Conservation (phyloP, 208 protist genomes). For the Dictyostelium gargantuum region DNA sequence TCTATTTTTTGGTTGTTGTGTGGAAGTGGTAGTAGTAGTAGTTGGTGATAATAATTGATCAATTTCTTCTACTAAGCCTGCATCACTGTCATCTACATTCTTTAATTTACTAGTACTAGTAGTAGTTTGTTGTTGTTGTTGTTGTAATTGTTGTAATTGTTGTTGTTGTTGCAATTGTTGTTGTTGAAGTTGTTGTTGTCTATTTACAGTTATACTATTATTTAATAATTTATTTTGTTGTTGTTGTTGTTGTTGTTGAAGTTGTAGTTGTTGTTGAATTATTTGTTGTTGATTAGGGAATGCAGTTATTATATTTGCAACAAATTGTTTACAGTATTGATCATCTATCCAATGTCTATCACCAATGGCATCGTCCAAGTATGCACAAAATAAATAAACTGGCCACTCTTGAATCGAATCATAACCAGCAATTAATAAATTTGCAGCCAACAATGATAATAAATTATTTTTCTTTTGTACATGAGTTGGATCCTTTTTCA, state of each 20-base stretch:
- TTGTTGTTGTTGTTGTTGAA: neutral
- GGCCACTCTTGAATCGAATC: constrained; percentile 31
- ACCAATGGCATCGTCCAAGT: constrained; percentile 29
- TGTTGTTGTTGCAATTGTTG: neutral
- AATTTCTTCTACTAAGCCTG: constrained; percentile 21
- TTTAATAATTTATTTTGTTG: too few relatives aligned
- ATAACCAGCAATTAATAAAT: constrained; percentile 25
- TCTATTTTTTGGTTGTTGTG: neutral
- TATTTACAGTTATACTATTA: neutral
- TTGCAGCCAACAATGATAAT: neutral
- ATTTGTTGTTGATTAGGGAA: neutral
- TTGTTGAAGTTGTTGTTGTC: neutral
- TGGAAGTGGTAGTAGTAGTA: neutral
- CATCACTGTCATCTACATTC: neutral
- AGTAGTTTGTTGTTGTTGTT: neutral
- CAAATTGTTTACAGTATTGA: constrained; percentile 43
- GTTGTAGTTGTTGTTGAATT: neutral
- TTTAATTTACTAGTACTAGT: neutral
- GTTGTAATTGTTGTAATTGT: neutral
- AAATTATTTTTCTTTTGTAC: constrained; percentile 57
- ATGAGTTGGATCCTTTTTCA: constrained; percentile 23
- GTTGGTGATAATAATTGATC: constrained; percentile 4
- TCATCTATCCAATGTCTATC: constrained; percentile 50
- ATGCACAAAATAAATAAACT: neutral
- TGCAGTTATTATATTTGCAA: neutral